phyloP scores from a whole-genome alignment of 176 grass and related monocot species.

The Typha latifolia region DNA sequence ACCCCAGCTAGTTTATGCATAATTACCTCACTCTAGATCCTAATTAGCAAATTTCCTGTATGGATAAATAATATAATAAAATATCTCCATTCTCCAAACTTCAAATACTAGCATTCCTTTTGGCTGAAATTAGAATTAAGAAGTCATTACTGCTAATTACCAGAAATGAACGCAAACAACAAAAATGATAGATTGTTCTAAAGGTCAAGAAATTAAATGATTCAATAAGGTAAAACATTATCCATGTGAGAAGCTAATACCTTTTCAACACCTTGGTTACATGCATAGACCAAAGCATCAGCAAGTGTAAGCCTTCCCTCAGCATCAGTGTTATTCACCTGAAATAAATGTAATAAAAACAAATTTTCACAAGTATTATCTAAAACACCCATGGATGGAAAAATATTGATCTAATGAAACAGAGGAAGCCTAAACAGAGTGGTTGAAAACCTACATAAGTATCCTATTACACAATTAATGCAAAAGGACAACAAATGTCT shows the following conservation, averaged over 20 bases:
- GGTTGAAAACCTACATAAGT: too few species aligned
- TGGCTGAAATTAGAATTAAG: too few species aligned
- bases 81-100: too few species aligned
- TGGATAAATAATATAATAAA: too few species aligned
- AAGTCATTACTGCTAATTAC: too few species aligned
- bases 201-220: neutral
- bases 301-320: conserved; percentile 98
- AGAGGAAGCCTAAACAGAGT: neutral
- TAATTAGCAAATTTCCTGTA: too few species aligned
- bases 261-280: conserved; percentile 95
- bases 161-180: neutral
- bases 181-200: neutral
- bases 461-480: too few species aligned
- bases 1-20: too few species aligned
- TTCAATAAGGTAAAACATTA: neutral
- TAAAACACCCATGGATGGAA: neutral
- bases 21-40: too few species aligned
- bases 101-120: too few species aligned
- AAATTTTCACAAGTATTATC: neutral
- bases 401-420: neutral
- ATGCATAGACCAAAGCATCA: conserved; percentile 92
- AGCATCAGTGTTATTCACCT: conserved; percentile 98
- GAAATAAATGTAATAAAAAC: conserved; percentile 9
- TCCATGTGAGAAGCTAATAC: conserved; percentile 17
- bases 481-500: too few species aligned